Evolutionary conservation across 1,139 yeast species (phyloP), one percentile per base, ranked within the genome.

Genomic region (Pichia norvegensis): DNA sequence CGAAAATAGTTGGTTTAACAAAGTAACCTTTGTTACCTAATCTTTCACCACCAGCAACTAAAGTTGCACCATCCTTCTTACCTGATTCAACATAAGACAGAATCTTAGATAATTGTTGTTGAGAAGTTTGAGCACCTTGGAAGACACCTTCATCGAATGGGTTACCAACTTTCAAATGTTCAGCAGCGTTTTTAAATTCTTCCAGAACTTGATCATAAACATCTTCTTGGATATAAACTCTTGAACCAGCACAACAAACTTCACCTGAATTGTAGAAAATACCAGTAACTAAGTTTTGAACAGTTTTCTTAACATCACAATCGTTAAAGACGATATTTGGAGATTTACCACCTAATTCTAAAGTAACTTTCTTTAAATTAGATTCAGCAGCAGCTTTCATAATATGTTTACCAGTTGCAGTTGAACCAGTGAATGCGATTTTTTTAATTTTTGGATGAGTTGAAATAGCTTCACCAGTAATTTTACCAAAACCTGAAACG

Each of bases 281-380:
- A 64, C 85, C 85, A 42, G 67, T 64, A 52, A 74, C 71, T 53
- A 79, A 68, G 64, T 77, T 73, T 58, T 74, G 70, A 49, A 84
- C 74, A 49, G 95, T 77, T 54, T 69, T 68, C 22, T 77, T 78
- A 43, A 83, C 58, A 60, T 85, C 77, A 56, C 84, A 82, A 65
- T 85, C 94, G 54, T 76, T 74, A 61, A 85, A 84, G 47, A 85
- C 80, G 55, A 85, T 72, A 63, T 82, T 79, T 55, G 94, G 88
- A 44, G 92, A 83, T 67, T 85, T 85, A 62, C 95, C 95, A 63
- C 95, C 95, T 56, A 84, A 75, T 68, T 85, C 95, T 65, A 85
- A 72, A 41, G 94, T 84, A 47, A 83, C 85, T 67, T 83, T 83
- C 74, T 85, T 85, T 69, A 85, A 72, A 41, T 49, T 47, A 61